phyloP scores from a whole-genome alignment of 208 protist genomes.

The Tritrichomonas foetus region DNA sequence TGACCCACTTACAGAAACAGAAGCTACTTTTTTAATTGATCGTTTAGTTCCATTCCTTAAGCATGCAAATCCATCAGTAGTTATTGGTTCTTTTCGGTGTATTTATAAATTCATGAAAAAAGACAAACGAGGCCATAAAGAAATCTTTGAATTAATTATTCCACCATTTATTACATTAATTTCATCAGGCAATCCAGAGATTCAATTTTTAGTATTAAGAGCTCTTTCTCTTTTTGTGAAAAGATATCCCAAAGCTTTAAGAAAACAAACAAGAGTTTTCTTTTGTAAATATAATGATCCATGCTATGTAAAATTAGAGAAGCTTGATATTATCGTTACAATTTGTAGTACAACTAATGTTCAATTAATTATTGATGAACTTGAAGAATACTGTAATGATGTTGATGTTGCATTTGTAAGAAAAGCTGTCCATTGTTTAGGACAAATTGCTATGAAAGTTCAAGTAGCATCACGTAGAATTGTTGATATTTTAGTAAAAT shows the following conservation, averaged over 20 bases:
- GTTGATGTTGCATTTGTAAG: conserved; percentile 93
- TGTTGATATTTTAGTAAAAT: conserved; percentile 75
- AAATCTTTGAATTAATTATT: conserved; percentile 73
- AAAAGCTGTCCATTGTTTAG: conserved; percentile 84
- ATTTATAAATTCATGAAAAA: conserved; percentile 69
- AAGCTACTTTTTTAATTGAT: conserved; percentile 78
- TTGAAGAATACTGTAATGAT: conserved; percentile 83
- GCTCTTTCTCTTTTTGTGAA: conserved; percentile 97
- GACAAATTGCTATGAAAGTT: conserved; percentile 90
- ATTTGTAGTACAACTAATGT: conserved; percentile 77
- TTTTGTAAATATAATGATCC: conserved; percentile 95
- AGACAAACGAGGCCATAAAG: conserved; percentile 55
- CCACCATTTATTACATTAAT: conserved; percentile 78
- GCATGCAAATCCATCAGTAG: conserved; percentile 93
- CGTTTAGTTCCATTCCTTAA: conserved; percentile 83
- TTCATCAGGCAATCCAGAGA: conserved; percentile 76
- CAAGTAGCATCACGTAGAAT: conserved; percentile 74
- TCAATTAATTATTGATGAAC: conserved; percentile 73
- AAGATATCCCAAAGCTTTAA: conserved; percentile 61
- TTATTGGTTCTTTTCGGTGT: conserved; percentile 87
- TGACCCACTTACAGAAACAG: conserved; percentile 41
- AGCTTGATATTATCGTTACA: conserved; percentile 85
- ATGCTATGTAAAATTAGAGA: conserved; percentile 94
- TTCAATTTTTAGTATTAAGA: conserved; percentile 93
- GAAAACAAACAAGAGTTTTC: conserved; percentile 70